Percentiles rank a stretch among this genome's conserved stretches.
phyloP scores from a whole-genome alignment of 2,329 filamentous ascomycete genomes.

The Penicillium sp. region DNA sequence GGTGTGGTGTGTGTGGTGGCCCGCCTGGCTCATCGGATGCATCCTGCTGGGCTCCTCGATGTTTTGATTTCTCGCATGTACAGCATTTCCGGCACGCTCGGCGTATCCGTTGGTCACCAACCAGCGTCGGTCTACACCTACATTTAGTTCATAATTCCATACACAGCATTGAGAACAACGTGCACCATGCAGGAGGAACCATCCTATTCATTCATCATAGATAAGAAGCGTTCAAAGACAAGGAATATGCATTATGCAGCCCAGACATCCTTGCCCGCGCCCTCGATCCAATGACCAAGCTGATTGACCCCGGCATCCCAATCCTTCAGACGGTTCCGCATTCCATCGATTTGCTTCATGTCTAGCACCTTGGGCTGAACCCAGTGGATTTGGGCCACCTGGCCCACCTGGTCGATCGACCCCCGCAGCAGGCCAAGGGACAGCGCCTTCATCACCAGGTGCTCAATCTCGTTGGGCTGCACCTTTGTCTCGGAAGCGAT shows the following conservation, averaged over 20 bases:
- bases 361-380: conserved; percentile 98
- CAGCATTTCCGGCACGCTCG: neutral
- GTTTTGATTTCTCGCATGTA: conserved; percentile 19
- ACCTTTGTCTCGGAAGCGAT: conserved; percentile 94
- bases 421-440: conserved; percentile 85
- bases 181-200: too few relatives aligned
- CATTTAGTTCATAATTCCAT: too few relatives aligned
- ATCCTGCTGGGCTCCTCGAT: conserved; percentile 37
- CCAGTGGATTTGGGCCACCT: conserved; percentile 95
- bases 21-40: conserved; percentile 71
- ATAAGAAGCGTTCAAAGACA: conserved; percentile 12
- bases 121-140: too few relatives aligned
- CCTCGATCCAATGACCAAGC: conserved; percentile 95
- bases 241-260: conserved; percentile 58
- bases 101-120: too few relatives aligned
- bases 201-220: conserved; percentile 26
- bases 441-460: conserved; percentile 98
- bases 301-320: conserved; percentile 97
- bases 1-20: conserved; percentile 96
- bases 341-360: conserved; percentile 89
- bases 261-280: conserved; percentile 92
- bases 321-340: conserved; percentile 82
- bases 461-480: conserved; percentile 86
- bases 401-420: conserved; percentile 93
- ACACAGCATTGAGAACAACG: neutral